Conservation (phyloP, 352 stramenopile genomes). For the Pythium dissotocum region DNA sequence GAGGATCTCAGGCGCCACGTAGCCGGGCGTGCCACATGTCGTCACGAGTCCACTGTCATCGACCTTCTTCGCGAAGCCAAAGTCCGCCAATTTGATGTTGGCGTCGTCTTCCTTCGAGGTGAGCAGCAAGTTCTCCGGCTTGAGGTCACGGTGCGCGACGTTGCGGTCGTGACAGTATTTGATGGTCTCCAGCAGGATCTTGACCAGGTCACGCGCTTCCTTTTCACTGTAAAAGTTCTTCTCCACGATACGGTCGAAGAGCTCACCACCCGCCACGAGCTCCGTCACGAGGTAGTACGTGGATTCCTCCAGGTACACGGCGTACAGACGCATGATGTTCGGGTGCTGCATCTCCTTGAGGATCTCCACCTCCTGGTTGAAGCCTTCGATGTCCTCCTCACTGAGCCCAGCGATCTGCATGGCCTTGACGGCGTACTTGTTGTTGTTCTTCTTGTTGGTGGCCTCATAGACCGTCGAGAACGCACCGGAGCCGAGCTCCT, state of each 20-base stretch:
- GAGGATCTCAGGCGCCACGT: conserved; percentile 83
- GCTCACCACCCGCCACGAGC: conserved; percentile 87
- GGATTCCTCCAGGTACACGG: conserved; percentile 89
- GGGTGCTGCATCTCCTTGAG: conserved; percentile 84
- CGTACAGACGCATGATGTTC: conserved; percentile 89
- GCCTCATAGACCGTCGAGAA: conserved; percentile 54
- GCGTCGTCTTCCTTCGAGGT: conserved; percentile 70
- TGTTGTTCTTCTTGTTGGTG: conserved; percentile 43
- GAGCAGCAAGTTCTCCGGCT: conserved; percentile 96
- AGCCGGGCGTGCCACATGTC: conserved; percentile 72
- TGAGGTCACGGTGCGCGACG: conserved; percentile 95
- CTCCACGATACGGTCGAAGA: conserved; percentile 88
- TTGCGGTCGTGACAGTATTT: conserved; percentile 83
- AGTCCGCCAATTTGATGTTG: conserved; percentile 84
- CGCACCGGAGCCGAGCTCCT: conserved; percentile 50
- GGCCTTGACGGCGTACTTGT: conserved; percentile 59
- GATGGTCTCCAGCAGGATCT: conserved; percentile 79
- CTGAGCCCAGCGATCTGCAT: conserved; percentile 33
- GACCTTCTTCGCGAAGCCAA: conserved; percentile 83
- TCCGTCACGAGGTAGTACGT: conserved; percentile 98
- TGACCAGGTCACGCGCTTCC: conserved; percentile 76
- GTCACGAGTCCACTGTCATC: conserved; percentile 56
- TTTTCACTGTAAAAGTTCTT: conserved; percentile 87
- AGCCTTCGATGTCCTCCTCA: conserved; percentile 31
- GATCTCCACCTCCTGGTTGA: conserved; percentile 45